Base-by-base conservation (phyloP, 176 grass and related monocot species). In the Carex cristatella region DNA sequence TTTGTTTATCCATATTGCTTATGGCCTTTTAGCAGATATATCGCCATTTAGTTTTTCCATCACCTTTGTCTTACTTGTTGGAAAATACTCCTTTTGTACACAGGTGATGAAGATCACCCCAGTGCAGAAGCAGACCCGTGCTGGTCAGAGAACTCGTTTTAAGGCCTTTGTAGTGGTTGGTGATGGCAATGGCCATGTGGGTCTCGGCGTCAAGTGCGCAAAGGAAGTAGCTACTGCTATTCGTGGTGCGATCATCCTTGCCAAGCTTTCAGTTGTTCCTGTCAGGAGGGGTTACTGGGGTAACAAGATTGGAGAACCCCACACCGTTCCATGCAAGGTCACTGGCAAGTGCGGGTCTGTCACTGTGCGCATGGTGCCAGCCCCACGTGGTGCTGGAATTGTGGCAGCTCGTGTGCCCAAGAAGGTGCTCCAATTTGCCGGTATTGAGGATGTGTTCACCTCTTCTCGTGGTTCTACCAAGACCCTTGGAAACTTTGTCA, bases 151-250 rank as follows among this genome's bases (percentile, higher is more conserved):
- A 61, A 97, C 94, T 31, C 88, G 94, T 2, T 97, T 97, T 87
- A 97, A 97, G 89, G 94, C 94, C 2, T 97, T 97, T 72, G 94
- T 97, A 8, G 94, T 97, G 51, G 94, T 97, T 69, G 94, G 94
- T 83, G 94, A 97, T 71, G 58, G 80, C 75, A 71, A 97, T 78
- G 94, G 94, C 35, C 94, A 94, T 86, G 94, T 97, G 35, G 94
- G 94, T 0, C 94, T 97, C 7, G 94, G 91, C 0, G 94, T 94
- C 84, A 97, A 97, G 88, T 97, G 94, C 88, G 88, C 91, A 66
- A 97, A 97, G 91, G 94, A 97, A 88, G 91, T 97, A 19, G 91
- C 94, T 60, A 97, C 94, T 37, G 91, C 91, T 60, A 97, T 97
- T 83, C 94, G 91, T 9, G 94, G 94, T 69, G 94, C 94, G 61